Evolutionary conservation across 208 protist genomes (phyloP).

Genomic region (Trichomonas vaginalis): DNA sequence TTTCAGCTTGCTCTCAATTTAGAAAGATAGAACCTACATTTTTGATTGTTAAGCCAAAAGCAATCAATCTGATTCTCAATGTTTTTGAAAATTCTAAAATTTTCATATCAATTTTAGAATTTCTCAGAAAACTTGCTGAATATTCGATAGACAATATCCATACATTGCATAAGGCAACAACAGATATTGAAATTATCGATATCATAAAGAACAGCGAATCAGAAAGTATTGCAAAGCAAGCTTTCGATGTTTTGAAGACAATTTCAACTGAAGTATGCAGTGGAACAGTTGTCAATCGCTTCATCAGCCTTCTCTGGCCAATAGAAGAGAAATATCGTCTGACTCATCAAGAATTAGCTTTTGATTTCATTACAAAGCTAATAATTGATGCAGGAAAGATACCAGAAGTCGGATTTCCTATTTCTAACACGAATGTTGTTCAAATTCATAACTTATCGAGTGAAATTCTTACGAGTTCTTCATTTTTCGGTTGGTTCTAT

Average conservation of each 20-base stretch:
- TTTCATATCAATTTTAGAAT: not conserved
- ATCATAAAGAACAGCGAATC: not conserved
- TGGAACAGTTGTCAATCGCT: not conserved
- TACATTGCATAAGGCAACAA: not conserved
- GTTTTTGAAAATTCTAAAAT: not conserved
- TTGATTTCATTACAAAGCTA: not conserved
- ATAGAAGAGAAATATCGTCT: not conserved
- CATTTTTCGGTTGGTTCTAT: not conserved
- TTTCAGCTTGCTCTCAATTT: not conserved
- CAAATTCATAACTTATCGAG: not conserved
- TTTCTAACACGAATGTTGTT: not conserved
- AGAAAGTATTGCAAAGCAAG: not conserved
- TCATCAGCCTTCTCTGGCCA: not conserved
- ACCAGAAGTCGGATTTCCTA: not conserved
- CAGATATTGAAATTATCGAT: not conserved
- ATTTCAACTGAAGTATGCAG: not conserved
- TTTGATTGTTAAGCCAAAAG: not conserved
- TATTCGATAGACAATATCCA: not conserved
- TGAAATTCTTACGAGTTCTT: not conserved
- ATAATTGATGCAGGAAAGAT: not conserved
- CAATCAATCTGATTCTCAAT: not conserved
- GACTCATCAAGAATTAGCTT: not conserved
- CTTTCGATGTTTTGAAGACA: not conserved
- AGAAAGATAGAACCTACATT: not conserved
- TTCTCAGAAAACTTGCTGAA: not conserved